Evolutionary conservation across 495 filamentous ascomycete species (phyloP), one percentile per base, ranked within the genome.

Genomic region (Xylaria palmicola): DNA sequence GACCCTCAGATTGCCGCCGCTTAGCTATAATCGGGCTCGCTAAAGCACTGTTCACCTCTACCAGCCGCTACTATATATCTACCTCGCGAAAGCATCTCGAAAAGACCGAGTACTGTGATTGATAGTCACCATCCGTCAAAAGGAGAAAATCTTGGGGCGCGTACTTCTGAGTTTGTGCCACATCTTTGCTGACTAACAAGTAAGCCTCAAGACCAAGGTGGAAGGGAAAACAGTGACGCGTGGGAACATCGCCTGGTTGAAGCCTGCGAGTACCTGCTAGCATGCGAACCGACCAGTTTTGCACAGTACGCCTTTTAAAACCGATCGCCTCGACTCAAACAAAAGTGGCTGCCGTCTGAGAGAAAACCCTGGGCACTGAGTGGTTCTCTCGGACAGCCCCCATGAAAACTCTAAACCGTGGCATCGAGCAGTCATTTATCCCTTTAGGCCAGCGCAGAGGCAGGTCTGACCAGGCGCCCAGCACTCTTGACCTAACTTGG

Each of bases 401-500:
- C 75, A 83, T 85, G 82, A 78, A 75, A 75, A 72, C 70, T 63
- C 72, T 71, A 74, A 77, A 68, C 64, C 67, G 71, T 66, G 68
- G 65, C 61, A 53, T 70, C 72, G 75, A 80, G 66, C 68, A 74
- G 68, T 76, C 71, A 65, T 71, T 74, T 62, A 71, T 72, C 67
- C 78, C 81, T 67, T 80, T 85, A 74, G 84, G 83, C 75, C 79
- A 82, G 65, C 83, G 81, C 77, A 83, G 83, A 80, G 82, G 79
- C 53, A 75, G 79, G 75, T 77, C 79, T 71, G 85, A 88, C 74
- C 82, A 86, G 72, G 83, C 86, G 72, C 82, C 83, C 76, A 84
- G 86, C 70, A 78, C 83, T 75, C 85, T 90, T 71, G 87, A 89
- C 79, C 80, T 87, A 75, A 80, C 82, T 74, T 83, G 85, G 81